Conservation (phyloP, 1,284 basidiomycete species). For the Ustilago trichophora region DNA sequence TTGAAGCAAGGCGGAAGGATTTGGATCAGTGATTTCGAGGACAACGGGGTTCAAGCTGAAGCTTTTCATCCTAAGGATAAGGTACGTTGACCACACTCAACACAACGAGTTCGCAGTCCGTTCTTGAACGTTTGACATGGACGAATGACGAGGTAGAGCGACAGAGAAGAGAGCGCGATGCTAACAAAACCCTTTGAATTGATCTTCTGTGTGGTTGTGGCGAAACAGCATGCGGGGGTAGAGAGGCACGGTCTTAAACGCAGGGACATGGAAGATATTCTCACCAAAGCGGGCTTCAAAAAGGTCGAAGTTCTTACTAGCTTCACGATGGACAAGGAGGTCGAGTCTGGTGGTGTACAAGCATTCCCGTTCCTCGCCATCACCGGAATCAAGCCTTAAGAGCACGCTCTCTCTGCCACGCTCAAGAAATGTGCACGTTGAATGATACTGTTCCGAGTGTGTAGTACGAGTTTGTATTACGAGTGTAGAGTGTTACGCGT, state of each 20-base stretch:
- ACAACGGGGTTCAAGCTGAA: conserved; percentile 25
- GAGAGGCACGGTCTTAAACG: conserved; percentile 43
- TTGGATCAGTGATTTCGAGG: conserved; percentile 43
- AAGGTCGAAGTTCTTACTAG: conserved; percentile 43
- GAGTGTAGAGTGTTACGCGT: too few species aligned
- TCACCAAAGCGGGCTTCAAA: conserved; percentile 27
- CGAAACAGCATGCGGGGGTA: conserved; percentile 33
- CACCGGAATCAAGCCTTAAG: conserved; percentile 32
- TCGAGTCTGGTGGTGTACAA: conserved; percentile 15
- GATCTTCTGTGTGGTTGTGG: background rate
- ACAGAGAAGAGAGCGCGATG: too few species aligned
- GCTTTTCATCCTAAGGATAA: conserved; percentile 44
- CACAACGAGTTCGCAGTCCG: too few species aligned
- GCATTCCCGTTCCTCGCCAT: conserved; percentile 37
- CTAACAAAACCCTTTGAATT: too few species aligned
- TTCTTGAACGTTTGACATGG: too few species aligned
- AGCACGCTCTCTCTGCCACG: too few species aligned
- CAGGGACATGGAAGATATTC: conserved; percentile 29
- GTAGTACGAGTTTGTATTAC: too few species aligned
- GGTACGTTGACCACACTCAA: too few species aligned
- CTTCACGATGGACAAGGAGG: conserved; percentile 33
- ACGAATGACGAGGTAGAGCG: too few species aligned
- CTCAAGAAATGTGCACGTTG: too few species aligned
- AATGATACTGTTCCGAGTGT: too few species aligned
- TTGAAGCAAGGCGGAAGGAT: conserved; percentile 13